Base-by-base conservation (phyloP, 139 green algal genomes). In the Desmodesmus armatus region DNA sequence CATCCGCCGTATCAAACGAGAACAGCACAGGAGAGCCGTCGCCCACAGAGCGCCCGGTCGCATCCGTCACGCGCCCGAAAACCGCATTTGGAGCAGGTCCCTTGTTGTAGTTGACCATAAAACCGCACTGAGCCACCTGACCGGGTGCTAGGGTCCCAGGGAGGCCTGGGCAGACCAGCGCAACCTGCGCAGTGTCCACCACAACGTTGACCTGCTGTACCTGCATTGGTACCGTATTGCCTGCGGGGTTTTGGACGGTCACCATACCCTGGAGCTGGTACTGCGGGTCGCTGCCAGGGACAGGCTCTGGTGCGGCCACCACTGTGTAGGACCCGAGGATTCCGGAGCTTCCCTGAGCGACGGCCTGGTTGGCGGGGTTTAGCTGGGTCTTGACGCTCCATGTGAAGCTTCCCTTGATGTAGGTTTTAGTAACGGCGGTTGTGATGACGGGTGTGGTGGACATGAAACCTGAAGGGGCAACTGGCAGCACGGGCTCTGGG, bases 291-390 rank as follows among this genome's bases (percentile, higher is more conserved):
- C 63, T 43, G 1, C 63, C 72, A n/a, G 29, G 3, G n/a, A 65
- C 53, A 21, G 13, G 43, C 23, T 43, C n/a, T n/a, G n/a, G 72
- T 29, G 29, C 33, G 0, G 44, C 72, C 19, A 53, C 29, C 7
- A 79, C 29, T 33, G n/a, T 66, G 44, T 79, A 79, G n/a, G n/a
- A n/a, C n/a, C n/a, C n/a, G n/a, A n/a, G n/a, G 60, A 11, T 79
- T 27, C 44, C 72, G 19, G 44, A 43, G 7, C 43, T 63, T 17
- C 72, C 72, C 25, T 65, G 44, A 23, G 31, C 72, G 15, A 79
- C 29, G 4, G 43, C 41, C 21, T 79, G 72, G 2, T 27, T 27
- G 3, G 72, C 72, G 3, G 72, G 72, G 27, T 44, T 19, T 29
- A 40, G 43, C 63, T 41, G 3, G 7, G 41, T 33, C 27, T 58